These are phyloP conservation scores for Ascochyta rabiei DNA, from an alignment of 2,329 filamentous ascomycete species.

Conservation along the genomic window DNA sequence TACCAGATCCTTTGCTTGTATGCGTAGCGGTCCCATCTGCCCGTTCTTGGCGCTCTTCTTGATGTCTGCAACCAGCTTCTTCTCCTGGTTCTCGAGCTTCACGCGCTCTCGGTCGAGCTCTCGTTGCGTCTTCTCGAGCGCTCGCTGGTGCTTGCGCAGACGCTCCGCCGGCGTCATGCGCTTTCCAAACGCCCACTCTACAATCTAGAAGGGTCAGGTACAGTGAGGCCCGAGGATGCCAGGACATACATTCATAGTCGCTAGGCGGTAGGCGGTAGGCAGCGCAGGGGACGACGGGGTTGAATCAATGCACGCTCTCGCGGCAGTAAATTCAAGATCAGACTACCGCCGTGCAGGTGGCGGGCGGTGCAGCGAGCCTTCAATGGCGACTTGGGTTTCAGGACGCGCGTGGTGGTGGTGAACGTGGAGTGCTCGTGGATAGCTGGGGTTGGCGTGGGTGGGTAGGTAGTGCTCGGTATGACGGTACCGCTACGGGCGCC, in stretches of 20 bases:
- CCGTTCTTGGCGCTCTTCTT: conserved; percentile 98
- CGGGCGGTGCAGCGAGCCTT: background rate
- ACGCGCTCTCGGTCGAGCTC: conserved; percentile 93
- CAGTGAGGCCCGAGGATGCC: background rate
- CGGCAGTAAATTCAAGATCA: background rate
- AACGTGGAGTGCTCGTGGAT: background rate
- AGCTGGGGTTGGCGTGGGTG: conserved; percentile 4
- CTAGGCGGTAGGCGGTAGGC: background rate
- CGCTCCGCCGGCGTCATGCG: conserved; percentile 96
- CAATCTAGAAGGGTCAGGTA: conserved; percentile 65
- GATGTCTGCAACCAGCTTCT: conserved; percentile 93
- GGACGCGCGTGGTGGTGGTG: conserved; percentile 5
- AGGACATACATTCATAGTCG: conserved; percentile 63
- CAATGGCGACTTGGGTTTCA: background rate
- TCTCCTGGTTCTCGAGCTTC: conserved; percentile 98
- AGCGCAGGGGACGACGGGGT: background rate
- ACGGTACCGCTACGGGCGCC: conserved; percentile 12
- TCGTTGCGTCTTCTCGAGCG: conserved; percentile 95
- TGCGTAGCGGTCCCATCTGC: conserved; percentile 97
- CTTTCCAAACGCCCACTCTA: conserved; percentile 99
- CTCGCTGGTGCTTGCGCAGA: conserved; percentile 90
- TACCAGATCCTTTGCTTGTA: conserved; percentile 96
- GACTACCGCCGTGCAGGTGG: background rate
- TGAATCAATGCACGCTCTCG: background rate
- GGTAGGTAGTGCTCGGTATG: conserved; percentile 8